Percentiles rank a stretch among this genome's conserved stretches.
phyloP scores from a whole-genome alignment of 768 basidiomycete species.

The Suillus weaverae region DNA sequence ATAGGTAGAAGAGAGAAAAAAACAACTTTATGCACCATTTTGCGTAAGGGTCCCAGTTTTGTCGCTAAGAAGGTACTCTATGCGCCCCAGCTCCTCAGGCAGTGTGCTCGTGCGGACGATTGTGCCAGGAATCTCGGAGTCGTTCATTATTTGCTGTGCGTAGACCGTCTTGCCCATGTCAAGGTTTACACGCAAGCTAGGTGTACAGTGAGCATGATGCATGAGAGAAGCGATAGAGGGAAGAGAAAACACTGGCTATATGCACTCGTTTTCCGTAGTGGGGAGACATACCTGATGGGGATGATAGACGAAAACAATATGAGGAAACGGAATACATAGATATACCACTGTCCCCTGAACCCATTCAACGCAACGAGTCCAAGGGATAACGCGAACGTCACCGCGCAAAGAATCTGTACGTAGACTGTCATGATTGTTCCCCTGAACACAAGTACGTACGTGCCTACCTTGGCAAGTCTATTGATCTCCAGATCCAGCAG shows the following conservation, averaged over 20 bases:
- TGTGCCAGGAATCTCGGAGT: conserved; percentile 88
- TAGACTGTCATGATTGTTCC: not conserved
- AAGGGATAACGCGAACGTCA: conserved; percentile 90
- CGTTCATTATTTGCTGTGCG: conserved; percentile 92
- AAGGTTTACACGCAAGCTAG: conserved; percentile 94
- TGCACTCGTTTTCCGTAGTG: not conserved
- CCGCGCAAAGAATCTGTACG: conserved; percentile 83
- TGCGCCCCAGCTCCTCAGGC: conserved; percentile 93
- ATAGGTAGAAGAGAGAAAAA: not conserved
- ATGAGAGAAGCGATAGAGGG: conserved; percentile 2
- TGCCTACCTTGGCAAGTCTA: conserved; percentile 82
- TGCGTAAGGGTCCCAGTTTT: conserved; percentile 98
- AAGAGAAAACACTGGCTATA: not conserved
- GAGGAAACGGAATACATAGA: conserved; percentile 94
- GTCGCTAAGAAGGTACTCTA: conserved; percentile 94
- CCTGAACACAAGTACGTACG: not conserved
- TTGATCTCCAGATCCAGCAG: conserved; percentile 94
- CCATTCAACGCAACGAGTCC: conserved; percentile 94
- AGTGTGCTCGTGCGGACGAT: conserved; percentile 97
- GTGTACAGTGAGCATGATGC: not conserved
- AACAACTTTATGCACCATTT: conserved; percentile 62
- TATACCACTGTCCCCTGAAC: conserved; percentile 93
- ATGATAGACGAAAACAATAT: conserved; percentile 99
- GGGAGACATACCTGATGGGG: conserved; percentile 83
- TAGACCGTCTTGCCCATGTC: conserved; percentile 99